Conservation (phyloP, 495 filamentous ascomycete genomes). For the Glutinoglossum americanum region DNA sequence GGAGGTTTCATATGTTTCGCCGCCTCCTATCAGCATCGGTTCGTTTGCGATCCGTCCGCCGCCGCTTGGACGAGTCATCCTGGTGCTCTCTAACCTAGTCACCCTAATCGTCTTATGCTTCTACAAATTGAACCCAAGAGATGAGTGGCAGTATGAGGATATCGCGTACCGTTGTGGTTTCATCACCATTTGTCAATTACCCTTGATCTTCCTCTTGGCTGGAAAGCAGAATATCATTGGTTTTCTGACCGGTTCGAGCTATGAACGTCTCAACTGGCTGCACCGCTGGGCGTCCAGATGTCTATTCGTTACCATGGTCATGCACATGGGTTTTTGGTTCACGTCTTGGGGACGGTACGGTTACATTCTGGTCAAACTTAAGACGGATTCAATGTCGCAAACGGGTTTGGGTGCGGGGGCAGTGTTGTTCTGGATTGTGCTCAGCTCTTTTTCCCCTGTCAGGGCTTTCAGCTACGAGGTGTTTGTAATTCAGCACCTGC, state of each 20-base stretch:
- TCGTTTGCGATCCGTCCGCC: slow-evolving; percentile 27
- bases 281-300: slow-evolving; percentile 63
- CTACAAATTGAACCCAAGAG: slow-evolving; percentile 18
- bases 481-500: slow-evolving; percentile 62
- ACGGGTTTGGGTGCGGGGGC: slow-evolving; percentile 56
- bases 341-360: slow-evolving; percentile 41
- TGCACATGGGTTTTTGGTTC: slow-evolving; percentile 58
- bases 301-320: slow-evolving; percentile 48
- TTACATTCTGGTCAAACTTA: slow-evolving; percentile 37
- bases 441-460: slow-evolving; percentile 46
- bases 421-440: slow-evolving; percentile 46
- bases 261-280: slow-evolving; percentile 66
- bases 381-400: slow-evolving; percentile 39
- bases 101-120: slow-evolving; percentile 36
- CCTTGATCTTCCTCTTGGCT: slow-evolving; percentile 56
- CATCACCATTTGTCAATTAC: slow-evolving; percentile 62
- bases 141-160: slow-evolving; percentile 29
- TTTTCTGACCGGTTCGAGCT: slow-evolving; percentile 39
- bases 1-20: slow-evolving; percentile 42
- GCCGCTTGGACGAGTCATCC: slow-evolving; percentile 30
- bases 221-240: slow-evolving; percentile 62
- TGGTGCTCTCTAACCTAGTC: slow-evolving; percentile 32
- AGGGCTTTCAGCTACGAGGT: slow-evolving; percentile 53
- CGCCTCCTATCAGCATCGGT: slow-evolving; percentile 28
- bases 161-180: slow-evolving; percentile 59